A percentile compares a stretch with the other conserved stretches of the same genome.
These are phyloP conservation scores for Calocera cornea DNA, from an alignment of 768 basidiomycete species.

Conservation along the genomic window DNA sequence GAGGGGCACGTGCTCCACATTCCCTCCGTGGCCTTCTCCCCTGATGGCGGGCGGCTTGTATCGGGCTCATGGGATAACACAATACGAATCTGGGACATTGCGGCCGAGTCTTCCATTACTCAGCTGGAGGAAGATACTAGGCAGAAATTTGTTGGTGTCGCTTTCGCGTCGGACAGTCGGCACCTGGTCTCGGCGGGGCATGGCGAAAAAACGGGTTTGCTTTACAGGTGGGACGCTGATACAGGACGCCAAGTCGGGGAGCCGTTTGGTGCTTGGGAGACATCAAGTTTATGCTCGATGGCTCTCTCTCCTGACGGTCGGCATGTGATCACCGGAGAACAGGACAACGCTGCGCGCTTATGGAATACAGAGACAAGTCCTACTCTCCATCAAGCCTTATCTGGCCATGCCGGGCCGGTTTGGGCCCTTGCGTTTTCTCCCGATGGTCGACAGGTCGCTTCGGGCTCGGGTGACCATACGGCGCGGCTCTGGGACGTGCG, in stretches of 20 bases:
- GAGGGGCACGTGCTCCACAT: no score
- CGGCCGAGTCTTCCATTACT: no score
- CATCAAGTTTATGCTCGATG: not conserved
- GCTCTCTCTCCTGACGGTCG: constrained; percentile 7
- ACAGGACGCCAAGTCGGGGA: not conserved
- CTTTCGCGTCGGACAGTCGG: no score
- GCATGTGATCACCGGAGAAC: not conserved
- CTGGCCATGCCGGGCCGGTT: no score
- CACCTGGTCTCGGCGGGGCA: no score
- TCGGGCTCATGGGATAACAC: not conserved
- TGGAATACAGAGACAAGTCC: not conserved
- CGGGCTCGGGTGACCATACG: not conserved
- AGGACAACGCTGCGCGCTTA: not conserved
- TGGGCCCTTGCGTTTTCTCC: not conserved
- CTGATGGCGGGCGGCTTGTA: not conserved
- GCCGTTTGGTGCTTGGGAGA: not conserved
- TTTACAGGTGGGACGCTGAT: not conserved
- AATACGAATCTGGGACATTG: no score
- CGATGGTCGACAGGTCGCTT: not conserved
- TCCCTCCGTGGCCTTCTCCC: not conserved
- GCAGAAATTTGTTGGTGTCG: no score
- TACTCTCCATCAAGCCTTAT: no score
- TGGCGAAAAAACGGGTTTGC: no score
- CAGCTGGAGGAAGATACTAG: no score
- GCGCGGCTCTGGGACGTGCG: no score